Evolutionary conservation across 306 rosid species (phyloP).

Genomic region (Acacia melanoxylon): DNA sequence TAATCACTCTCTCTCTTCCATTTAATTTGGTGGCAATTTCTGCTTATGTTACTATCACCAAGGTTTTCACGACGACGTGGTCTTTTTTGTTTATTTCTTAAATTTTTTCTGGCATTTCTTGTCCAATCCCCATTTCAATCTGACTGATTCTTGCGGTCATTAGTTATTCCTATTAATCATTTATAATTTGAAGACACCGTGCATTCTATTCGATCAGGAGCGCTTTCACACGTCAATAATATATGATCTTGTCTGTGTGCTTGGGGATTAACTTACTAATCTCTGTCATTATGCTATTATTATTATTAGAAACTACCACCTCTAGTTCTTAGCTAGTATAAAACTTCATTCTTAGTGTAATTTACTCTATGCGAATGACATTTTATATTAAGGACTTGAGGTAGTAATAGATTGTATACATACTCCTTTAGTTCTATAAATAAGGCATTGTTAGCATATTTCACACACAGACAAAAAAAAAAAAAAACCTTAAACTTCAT

Average conservation of each 20-base stretch:
- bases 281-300: background rate
- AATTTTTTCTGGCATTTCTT: slow-evolving; percentile 1
- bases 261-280: slow-evolving; percentile 24
- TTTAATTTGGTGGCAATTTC: slow-evolving; percentile 36
- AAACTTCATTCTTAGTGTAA: too few species aligned
- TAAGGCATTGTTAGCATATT: too few species aligned
- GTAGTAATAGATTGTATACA: too few species aligned
- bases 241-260: background rate
- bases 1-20: slow-evolving; percentile 17
- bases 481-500: too few species aligned
- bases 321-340: too few species aligned
- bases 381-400: too few species aligned
- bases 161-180: slow-evolving; percentile 9
- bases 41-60: slow-evolving; percentile 40
- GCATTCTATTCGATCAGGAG: background rate
- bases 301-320: background rate
- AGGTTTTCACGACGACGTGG: slow-evolving; percentile 30
- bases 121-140: slow-evolving; percentile 26
- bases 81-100: slow-evolving; percentile 13
- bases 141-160: slow-evolving; percentile 32
- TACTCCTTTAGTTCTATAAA: too few species aligned
- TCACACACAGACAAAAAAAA: too few species aligned
- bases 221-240: slow-evolving; percentile 22
- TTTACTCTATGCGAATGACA: too few species aligned
- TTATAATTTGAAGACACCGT: slow-evolving; percentile 1